Evolutionary conservation across 2,329 filamentous ascomycete species (phyloP), one percentile per base, ranked within the genome.

Genomic region (Colletotrichum australisinense): DNA sequence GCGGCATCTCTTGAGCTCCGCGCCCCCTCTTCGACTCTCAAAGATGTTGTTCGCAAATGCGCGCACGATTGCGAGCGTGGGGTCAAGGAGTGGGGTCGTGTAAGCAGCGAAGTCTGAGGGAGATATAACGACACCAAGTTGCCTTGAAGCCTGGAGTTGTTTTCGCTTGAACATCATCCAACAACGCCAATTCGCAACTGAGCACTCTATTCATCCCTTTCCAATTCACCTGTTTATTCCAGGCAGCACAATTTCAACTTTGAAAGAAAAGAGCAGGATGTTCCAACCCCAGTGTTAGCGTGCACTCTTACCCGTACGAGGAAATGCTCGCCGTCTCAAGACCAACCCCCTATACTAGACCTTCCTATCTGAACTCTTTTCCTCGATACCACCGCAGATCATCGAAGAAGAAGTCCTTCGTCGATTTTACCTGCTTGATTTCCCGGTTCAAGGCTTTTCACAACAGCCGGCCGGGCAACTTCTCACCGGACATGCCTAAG

Each of bases 401-500:
- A 59, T 38, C 30, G 19, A 49, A 32, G 56, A 59, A 59, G 56
- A 59, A 59, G 56, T 22, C 30, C 30, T 24, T 24, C 14, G n/a
- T 32, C 32, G 63, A 57, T 32, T 67, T 53, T 3, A 12, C 26
- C 14, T 24, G 19, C 26, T 12, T 72, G 57, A 19, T 49, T 55
- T 26, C 28, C 28, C 38, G 57, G 57, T 53, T 42, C 49, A 63
- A 63, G 58, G 70, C 67, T 56, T 38, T 24, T 1, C 30, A 12
- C 12, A 9, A 22, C n/a, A 14, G 55, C 30, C 59, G 42, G 24
- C 28, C 53, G 55, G 56, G 69, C 63, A 68, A 53, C 32, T 49
- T 53, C 49, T 46, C 49, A 59, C 7, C 55, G 69, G 64, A 72
- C 30, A 74, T 72, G 72, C 69, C 72, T 63, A 52, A 56, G 53